Conservation (phyloP, 2,329 filamentous ascomycete genomes). For the Cryphonectria carpinicola region DNA sequence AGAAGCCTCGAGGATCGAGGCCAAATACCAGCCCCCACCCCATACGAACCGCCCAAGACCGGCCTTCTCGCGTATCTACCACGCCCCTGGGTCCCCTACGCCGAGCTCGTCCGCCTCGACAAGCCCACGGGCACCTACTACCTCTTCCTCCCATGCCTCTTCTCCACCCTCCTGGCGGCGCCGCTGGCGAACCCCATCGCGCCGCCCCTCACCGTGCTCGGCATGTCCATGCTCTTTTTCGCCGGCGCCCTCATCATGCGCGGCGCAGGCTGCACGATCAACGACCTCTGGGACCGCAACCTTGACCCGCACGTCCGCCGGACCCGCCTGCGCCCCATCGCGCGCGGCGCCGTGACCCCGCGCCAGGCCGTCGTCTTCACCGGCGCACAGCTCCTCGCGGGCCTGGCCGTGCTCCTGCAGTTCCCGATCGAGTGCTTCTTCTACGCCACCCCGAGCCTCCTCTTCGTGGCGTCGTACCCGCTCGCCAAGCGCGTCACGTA, state of each 20-base stretch:
- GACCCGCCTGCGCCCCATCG: constrained; percentile 79
- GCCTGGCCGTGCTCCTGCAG: constrained; percentile 74
- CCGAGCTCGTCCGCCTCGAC: constrained; percentile 78
- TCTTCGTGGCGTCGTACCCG: constrained; percentile 77
- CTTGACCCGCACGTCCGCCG: constrained; percentile 80
- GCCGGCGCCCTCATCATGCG: constrained; percentile 83
- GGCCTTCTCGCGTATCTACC: constrained; percentile 75
- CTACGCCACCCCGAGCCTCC: constrained; percentile 76
- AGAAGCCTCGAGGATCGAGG: background rate
- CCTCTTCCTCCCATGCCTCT: constrained; percentile 83
- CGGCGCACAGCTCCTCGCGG: constrained; percentile 72
- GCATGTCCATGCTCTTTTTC: constrained; percentile 72
- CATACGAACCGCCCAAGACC: constrained; percentile 70
- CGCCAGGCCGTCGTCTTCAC: constrained; percentile 75
- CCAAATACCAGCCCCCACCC: constrained; percentile 26
- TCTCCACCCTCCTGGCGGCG: constrained; percentile 80
- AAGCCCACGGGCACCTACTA: constrained; percentile 84
- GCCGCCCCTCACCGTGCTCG: constrained; percentile 62
- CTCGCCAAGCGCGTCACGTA: constrained; percentile 85
- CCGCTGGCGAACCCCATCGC: constrained; percentile 67
- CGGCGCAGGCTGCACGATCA: constrained; percentile 85
- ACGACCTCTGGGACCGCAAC: constrained; percentile 88
- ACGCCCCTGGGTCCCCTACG: constrained; percentile 74
- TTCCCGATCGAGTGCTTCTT: constrained; percentile 75
- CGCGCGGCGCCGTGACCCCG: constrained; percentile 75